Conservation (phyloP, 805 yeast genomes). For the Myxozyma neglecta region DNA sequence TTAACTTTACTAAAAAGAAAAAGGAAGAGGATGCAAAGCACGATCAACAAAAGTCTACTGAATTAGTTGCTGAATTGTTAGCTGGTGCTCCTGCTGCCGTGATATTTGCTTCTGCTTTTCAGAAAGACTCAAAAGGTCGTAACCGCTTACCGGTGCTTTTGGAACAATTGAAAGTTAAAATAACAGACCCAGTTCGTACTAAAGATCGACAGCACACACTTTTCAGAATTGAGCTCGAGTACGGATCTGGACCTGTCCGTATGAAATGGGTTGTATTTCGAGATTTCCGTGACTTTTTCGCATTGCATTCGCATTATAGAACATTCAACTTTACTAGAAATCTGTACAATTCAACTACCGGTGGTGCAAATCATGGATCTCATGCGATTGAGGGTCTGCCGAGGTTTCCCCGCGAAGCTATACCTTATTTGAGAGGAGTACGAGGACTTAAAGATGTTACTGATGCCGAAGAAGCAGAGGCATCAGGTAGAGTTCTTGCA, state of each 20-base stretch:
- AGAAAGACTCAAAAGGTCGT: constrained; percentile 59
- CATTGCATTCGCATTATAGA: constrained; percentile 67
- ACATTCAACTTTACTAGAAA: constrained; percentile 45
- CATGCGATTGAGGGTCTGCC: constrained; percentile 40
- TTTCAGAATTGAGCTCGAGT: constrained; percentile 75
- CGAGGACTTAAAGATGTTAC: constrained; percentile 19
- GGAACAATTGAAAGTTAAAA: constrained; percentile 65
- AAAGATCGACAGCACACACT: constrained; percentile 48
- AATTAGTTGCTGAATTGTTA: constrained; percentile 52
- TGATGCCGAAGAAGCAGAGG: constrained; percentile 10
- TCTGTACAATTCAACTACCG: constrained; percentile 19
- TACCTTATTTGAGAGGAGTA: constrained; percentile 34
- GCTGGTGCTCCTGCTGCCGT: constrained; percentile 75
- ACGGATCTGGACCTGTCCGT: constrained; percentile 80
- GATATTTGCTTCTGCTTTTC: constrained; percentile 69
- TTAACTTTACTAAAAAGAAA: constrained; percentile 29
- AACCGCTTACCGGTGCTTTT: constrained; percentile 79
- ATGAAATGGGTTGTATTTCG: constrained; percentile 78
- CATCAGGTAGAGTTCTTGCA: not conserved
- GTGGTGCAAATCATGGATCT: constrained; percentile 32
- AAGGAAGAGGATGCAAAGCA: constrained; percentile 27
- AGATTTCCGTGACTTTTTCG: constrained; percentile 68
- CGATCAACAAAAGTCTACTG: constrained; percentile 38
- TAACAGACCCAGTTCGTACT: constrained; percentile 42
- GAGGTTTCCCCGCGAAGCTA: constrained; percentile 45